phyloP scores from a whole-genome alignment of 2,329 filamentous ascomycete species.

The Acephala macrosclerotiorum region DNA sequence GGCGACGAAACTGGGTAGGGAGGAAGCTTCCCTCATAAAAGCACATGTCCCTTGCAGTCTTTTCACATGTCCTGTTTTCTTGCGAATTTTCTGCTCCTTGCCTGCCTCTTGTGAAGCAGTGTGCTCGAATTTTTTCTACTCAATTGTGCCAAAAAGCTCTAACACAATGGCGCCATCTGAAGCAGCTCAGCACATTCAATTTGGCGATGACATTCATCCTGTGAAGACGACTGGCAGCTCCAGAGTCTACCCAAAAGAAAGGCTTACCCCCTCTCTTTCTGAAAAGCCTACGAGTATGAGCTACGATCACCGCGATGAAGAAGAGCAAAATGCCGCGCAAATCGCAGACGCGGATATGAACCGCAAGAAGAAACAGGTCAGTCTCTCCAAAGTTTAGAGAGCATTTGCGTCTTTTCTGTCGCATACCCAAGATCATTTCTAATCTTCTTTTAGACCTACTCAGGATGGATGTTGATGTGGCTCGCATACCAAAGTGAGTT shows the following conservation, averaged over 20 bases:
- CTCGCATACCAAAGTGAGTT: slow-evolving; percentile 64
- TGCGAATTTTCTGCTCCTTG: slow-evolving; percentile 10
- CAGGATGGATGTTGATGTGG: slow-evolving; percentile 45
- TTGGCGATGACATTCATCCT: slow-evolving; percentile 36
- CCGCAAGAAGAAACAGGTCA: slow-evolving; percentile 43
- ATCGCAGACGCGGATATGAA: slow-evolving; percentile 41
- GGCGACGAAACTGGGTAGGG: background rate
- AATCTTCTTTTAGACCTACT: slow-evolving; percentile 14
- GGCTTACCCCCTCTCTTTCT: slow-evolving; percentile 20
- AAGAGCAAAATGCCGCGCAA: slow-evolving; percentile 27
- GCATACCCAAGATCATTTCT: background rate
- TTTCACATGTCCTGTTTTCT: background rate
- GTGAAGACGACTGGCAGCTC: slow-evolving; percentile 24
- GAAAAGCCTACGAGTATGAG: slow-evolving; percentile 29
- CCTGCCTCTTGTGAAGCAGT: slow-evolving; percentile 5
- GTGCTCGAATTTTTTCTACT: background rate
- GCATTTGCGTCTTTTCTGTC: background rate
- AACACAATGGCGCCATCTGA: slow-evolving; percentile 30
- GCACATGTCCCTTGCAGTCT: background rate
- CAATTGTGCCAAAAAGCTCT: background rate
- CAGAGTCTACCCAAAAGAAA: slow-evolving; percentile 22
- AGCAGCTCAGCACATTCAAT: slow-evolving; percentile 30
- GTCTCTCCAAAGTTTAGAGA: background rate
- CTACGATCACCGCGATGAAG: slow-evolving; percentile 33
- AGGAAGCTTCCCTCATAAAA: background rate